Percentiles rank a stretch among this genome's conserved stretches.
phyloP scores from a whole-genome alignment of 2,329 filamentous ascomycete species.

The Verticillium klebahnii region DNA sequence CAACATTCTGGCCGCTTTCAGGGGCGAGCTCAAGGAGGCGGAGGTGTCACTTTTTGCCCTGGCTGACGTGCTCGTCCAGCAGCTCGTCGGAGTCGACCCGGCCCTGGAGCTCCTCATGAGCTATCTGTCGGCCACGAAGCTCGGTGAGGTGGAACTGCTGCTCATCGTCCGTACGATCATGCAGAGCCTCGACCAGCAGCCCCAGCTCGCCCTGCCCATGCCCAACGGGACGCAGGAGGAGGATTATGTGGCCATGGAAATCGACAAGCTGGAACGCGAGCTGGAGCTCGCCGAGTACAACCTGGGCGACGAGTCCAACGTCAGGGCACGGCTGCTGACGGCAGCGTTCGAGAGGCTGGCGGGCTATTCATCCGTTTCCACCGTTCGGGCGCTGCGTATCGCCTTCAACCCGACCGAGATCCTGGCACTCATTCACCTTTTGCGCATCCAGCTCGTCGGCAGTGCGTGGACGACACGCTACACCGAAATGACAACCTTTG shows the following conservation, averaged over 20 bases:
- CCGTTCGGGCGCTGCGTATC: constrained; percentile 59
- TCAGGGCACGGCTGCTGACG: constrained; percentile 60
- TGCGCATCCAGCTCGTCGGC: constrained; percentile 68
- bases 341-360: constrained; percentile 66
- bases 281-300: constrained; percentile 65
- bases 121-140: constrained; percentile 60
- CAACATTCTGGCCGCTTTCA: constrained; percentile 55
- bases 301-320: constrained; percentile 58
- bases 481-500: constrained; percentile 50
- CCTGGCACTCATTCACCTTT: constrained; percentile 65
- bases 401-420: constrained; percentile 64
- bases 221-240: constrained; percentile 18
- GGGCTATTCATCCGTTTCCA: constrained; percentile 54
- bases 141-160: constrained; percentile 63
- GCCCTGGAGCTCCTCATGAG: constrained; percentile 62
- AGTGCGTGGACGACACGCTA: constrained; percentile 75
- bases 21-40: constrained; percentile 36
- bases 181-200: constrained; percentile 54
- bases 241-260: constrained; percentile 41
- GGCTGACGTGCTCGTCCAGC: constrained; percentile 56
- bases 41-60: constrained; percentile 40
- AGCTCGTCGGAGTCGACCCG: constrained; percentile 62
- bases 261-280: constrained; percentile 59
- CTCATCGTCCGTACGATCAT: constrained; percentile 63
- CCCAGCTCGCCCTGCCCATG: constrained; percentile 12